Evolutionary conservation across 192 early-diverging fungal genomes (phyloP).

Genomic region (Umbelopsis vinacea): DNA sequence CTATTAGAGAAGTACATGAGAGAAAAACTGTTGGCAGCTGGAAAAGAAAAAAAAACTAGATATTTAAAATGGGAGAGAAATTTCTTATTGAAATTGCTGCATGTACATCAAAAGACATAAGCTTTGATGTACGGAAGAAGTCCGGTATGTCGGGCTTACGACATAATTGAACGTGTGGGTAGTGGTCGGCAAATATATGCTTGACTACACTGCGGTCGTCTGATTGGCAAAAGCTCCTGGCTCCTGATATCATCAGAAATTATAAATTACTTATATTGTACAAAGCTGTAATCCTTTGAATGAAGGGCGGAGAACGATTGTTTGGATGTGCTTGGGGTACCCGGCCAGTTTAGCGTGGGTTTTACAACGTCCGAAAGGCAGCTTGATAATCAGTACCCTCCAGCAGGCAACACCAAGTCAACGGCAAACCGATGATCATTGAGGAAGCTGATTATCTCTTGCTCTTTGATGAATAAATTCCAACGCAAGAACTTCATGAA

Average conservation of each 20-base stretch:
- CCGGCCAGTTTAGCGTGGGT: neutral
- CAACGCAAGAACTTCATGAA: conserved; percentile 42
- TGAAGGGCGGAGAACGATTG: neutral
- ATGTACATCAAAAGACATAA: too few species aligned
- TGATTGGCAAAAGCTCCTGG: conserved; percentile 1
- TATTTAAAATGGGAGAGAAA: too few species aligned
- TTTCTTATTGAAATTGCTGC: too few species aligned
- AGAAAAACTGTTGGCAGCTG: too few species aligned
- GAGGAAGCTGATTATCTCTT: conserved; percentile 36
- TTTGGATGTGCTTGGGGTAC: neutral
- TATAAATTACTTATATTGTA: neutral
- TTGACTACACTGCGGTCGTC: neutral
- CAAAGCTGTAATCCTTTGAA: neutral
- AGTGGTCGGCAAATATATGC: neutral
- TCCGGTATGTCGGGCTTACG: too few species aligned
- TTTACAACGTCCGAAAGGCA: neutral
- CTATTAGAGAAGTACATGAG: too few species aligned
- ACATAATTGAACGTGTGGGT: too few species aligned
- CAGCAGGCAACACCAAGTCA: conserved; percentile 10
- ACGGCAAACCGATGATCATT: conserved; percentile 31
- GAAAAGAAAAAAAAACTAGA: too few species aligned
- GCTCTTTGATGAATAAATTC: conserved; percentile 33
- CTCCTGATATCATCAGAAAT: neutral
- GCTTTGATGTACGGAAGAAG: too few species aligned
- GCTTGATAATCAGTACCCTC: neutral